Percentiles rank a stretch among this genome's conserved stretches.
Conservation (phyloP, 305 asterid genomes). For the Fraxinus paxiana region DNA sequence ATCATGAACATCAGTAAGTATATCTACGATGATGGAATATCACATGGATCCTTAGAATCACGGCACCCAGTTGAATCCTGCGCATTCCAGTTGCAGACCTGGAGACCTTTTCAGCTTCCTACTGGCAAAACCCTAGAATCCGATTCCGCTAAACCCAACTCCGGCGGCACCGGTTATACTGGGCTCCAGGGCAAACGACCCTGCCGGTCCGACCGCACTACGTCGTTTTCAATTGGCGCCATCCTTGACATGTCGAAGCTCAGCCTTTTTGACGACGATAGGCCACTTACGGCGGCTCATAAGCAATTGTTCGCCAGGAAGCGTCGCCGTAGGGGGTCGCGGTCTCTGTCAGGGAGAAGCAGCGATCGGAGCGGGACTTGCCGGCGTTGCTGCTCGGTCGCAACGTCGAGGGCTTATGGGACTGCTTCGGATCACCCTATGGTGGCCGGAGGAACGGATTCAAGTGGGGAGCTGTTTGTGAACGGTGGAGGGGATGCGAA, state of each 20-base stretch:
- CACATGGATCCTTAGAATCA: slow-evolving; percentile 52
- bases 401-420: slow-evolving; percentile 76
- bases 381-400: slow-evolving; percentile 61
- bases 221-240: slow-evolving; percentile 66
- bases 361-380: slow-evolving; percentile 69
- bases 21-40: slow-evolving; percentile 32
- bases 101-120: slow-evolving; percentile 58
- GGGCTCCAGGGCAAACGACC: slow-evolving; percentile 65
- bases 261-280: slow-evolving; percentile 72
- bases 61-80: slow-evolving; percentile 63
- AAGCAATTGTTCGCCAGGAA: slow-evolving; percentile 66
- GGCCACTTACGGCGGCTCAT: slow-evolving; percentile 39
- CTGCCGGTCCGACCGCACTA: slow-evolving; percentile 71
- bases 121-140: slow-evolving; percentile 38
- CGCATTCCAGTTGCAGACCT: slow-evolving; percentile 55
- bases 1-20: neutral
- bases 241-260: slow-evolving; percentile 54
- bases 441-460: slow-evolving; percentile 87
- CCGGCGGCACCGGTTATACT: slow-evolving; percentile 11
- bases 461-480: slow-evolving; percentile 85
- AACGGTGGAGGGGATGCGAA: slow-evolving; percentile 64
- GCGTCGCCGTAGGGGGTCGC: slow-evolving; percentile 75
- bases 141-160: slow-evolving; percentile 43
- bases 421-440: slow-evolving; percentile 85
- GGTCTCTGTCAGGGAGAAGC: slow-evolving; percentile 88